Conservation (phyloP, 1,284 basidiomycete genomes). For the Ustilago loliicola region DNA sequence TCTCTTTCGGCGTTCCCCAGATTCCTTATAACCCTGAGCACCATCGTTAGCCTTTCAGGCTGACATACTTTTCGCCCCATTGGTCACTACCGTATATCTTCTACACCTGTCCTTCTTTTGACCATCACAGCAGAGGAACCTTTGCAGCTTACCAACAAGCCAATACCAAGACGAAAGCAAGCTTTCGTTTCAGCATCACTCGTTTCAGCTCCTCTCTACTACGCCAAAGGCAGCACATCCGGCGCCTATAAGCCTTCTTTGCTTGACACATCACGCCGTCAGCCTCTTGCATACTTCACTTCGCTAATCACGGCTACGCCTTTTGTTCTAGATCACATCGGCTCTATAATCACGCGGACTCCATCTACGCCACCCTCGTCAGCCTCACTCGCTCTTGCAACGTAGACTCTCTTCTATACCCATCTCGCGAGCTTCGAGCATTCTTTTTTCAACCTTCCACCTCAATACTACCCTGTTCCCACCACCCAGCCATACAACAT, state of each 20-base stretch:
- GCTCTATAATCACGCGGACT: background rate
- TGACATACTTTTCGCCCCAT: background rate
- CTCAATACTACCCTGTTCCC: background rate
- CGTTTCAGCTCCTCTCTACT: slow-evolving; percentile 2
- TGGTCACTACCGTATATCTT: background rate
- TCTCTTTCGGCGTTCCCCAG: slow-evolving; percentile 7
- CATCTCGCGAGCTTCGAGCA: background rate
- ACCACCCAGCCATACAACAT: slow-evolving; percentile 7
- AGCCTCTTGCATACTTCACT: background rate
- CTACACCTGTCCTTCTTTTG: background rate
- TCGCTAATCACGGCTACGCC: background rate
- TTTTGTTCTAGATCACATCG: background rate
- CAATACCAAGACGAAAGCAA: background rate
- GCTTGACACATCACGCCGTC: background rate
- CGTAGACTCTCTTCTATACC: background rate
- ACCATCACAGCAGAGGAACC: background rate
- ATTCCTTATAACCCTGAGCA: slow-evolving; percentile 23
- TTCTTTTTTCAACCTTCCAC: background rate
- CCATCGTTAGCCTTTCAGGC: background rate
- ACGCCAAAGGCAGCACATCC: background rate
- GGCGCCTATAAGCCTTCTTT: background rate
- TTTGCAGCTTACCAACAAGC: background rate
- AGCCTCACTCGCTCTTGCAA: background rate
- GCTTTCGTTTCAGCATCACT: background rate
- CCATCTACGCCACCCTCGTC: background rate